Conservation (phyloP, 2,329 filamentous ascomycete species). For the Nemania sp. region DNA sequence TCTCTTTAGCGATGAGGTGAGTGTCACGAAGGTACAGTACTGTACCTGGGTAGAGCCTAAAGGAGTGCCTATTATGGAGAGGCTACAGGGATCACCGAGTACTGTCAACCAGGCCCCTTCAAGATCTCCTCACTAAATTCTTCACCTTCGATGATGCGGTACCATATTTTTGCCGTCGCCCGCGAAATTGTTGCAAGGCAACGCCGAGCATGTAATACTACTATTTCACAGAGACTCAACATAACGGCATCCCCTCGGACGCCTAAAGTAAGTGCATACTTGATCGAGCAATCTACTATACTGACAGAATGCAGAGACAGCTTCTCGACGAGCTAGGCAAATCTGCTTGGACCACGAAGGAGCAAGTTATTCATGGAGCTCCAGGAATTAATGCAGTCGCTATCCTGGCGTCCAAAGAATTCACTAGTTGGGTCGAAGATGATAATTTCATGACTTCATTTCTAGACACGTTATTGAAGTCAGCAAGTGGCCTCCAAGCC, state of each 20-base stretch:
- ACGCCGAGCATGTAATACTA: conserved; percentile 12
- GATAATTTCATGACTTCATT: conserved; percentile 44
- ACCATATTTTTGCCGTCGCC: conserved; percentile 3
- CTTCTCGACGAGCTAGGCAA: conserved; percentile 14
- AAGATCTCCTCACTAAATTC: too few species aligned
- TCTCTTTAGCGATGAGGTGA: too few species aligned
- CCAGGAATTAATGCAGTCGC: conserved; percentile 46
- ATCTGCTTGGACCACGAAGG: background rate
- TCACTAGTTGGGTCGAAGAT: conserved; percentile 54
- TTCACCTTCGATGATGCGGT: too few species aligned
- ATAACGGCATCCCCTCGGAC: conserved; percentile 27
- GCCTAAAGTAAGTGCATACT: conserved; percentile 28
- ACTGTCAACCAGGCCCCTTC: too few species aligned
- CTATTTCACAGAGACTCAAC: conserved; percentile 26
- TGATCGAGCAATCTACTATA: background rate
- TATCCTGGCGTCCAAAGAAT: conserved; percentile 53
- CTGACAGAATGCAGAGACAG: conserved; percentile 22
- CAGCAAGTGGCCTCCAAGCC: background rate
- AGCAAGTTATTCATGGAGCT: background rate
- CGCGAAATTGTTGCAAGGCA: conserved; percentile 7
- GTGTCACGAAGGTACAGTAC: too few species aligned
- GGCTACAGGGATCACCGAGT: too few species aligned
- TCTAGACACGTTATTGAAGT: conserved; percentile 32
- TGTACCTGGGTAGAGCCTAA: too few species aligned
- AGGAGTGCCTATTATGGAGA: too few species aligned